Base-by-base conservation (phyloP, 176 grass and related monocot species). In the Areca catechu region DNA sequence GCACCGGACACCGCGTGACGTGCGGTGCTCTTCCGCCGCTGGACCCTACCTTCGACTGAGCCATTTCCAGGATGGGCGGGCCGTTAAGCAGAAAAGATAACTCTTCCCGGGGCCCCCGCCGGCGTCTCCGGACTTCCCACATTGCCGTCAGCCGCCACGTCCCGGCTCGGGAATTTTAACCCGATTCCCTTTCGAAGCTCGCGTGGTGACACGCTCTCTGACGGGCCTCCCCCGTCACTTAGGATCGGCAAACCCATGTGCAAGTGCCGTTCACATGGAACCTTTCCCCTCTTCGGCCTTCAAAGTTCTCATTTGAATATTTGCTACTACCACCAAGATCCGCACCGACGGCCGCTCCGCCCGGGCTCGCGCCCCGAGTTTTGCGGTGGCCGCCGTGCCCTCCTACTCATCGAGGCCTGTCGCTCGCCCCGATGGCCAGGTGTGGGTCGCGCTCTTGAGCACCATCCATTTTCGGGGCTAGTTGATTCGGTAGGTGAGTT, bases 221-320 rank as follows among this genome's bases (percentile, higher is more conserved):
- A 67, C 73, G 73, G 73, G 73, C 63, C 61, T 76, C 34, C 73
- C 63, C 73, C 58, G 19, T 68, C 74, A 57, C 66, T 77, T 77
- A 77, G 74, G 74, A 77, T 70, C 74, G 57, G 74, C 74, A 63
- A 56, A 77, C 74, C 74, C 65, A 77, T 77, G 66, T 77, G 70
- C 65, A 81, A 81, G 78, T 81, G 78, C 50, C 78, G 70, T 81
- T 81, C 78, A 81, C 78, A 74, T 81, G 78, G 78, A 81, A 74
- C 78, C 71, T 75, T 81, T 81, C 71, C 62, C 78, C 78, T 74
- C 78, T 75, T 81, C 71, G 71, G 71, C 71, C 71, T 81, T 81
- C 70, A 81, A 81, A 81, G 70, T 81, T 81, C 71, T 81, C 78
- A 81, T 81, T 81, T 81, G 78, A 81, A 81, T 81, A 81, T 81